These are phyloP conservation scores for Podaxis sp. DNA, from an alignment of 768 basidiomycete genomes.

Conservation along the genomic window DNA sequence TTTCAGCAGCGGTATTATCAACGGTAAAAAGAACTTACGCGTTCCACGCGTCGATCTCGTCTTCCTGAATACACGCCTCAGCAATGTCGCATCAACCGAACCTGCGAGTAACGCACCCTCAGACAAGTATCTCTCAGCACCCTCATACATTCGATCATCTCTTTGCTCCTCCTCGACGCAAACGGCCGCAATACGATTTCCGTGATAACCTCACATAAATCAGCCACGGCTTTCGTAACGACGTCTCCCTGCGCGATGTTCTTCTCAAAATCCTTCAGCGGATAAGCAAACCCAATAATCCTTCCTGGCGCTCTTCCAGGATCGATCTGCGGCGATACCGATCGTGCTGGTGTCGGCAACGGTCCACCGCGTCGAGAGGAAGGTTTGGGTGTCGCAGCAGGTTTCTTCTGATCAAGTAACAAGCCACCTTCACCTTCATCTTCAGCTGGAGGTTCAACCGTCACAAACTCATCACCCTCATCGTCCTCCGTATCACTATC, in stretches of 20 bases:
- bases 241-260: constrained; percentile 75
- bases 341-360: constrained; percentile 56
- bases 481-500: constrained; percentile 59
- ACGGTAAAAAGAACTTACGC: constrained; percentile 37
- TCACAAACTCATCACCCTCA: constrained; percentile 30
- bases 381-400: constrained; percentile 21
- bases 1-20: not conserved
- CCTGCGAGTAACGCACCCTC: constrained; percentile 40
- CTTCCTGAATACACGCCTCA: constrained; percentile 49
- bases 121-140: constrained; percentile 66
- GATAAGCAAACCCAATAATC: constrained; percentile 73
- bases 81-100: not conserved
- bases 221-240: constrained; percentile 83
- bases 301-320: constrained; percentile 63
- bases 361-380: constrained; percentile 22
- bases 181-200: constrained; percentile 76
- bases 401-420: constrained; percentile 28
- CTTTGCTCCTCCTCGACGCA: constrained; percentile 59
- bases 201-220: constrained; percentile 67
- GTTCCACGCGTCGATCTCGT: constrained; percentile 86
- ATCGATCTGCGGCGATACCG: constrained; percentile 43
- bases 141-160: constrained; percentile 74
- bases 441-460: not conserved
- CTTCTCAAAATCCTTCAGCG: constrained; percentile 73
- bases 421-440: constrained; percentile 35